These are phyloP conservation scores for Podosphaera xanthii DNA, from an alignment of 2,329 filamentous ascomycete genomes.

Conservation along the genomic window DNA sequence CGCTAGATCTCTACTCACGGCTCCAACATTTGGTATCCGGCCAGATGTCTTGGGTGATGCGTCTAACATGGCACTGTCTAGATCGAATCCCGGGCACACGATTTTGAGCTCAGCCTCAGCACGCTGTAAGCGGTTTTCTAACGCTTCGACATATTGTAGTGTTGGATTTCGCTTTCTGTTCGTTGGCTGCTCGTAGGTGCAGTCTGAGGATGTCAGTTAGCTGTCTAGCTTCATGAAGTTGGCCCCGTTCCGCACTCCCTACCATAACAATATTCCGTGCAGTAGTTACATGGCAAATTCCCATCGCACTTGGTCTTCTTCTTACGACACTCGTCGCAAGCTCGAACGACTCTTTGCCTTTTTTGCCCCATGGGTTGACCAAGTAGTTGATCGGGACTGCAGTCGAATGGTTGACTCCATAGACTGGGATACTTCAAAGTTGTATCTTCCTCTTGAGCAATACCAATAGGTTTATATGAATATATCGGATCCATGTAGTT, in stretches of 20 bases:
- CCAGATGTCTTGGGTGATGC: no score
- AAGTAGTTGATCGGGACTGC: no score
- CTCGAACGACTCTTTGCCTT: conserved; percentile 53
- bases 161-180: conserved; percentile 49
- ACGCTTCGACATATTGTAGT: conserved; percentile 50
- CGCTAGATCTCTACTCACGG: conserved; percentile 40
- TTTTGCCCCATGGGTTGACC: conserved; percentile 21
- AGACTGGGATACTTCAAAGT: no score
- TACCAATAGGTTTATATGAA: no score
- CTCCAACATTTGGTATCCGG: conserved; percentile 38
- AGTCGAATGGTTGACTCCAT: no score
- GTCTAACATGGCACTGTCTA: conserved; percentile 17
- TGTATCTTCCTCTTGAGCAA: no score
- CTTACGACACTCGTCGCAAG: conserved; percentile 60
- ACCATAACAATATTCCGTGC: conserved; percentile 97
- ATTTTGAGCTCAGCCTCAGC: conserved; percentile 42
- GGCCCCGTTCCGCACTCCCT: conserved; percentile 14
- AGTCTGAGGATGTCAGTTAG: conserved; percentile 25
- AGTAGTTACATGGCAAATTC: conserved; percentile 80
- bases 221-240: neutral
- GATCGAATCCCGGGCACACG: conserved; percentile 40
- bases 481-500: no score
- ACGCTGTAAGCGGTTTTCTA: conserved; percentile 44
- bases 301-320: conserved; percentile 81
- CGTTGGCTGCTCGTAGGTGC: conserved; percentile 58